Evolutionary conservation across 225 moss, liverwort and hornwort species (phyloP), one percentile per base, ranked within the genome.

Genomic region (Antitrichia curtipendula): DNA sequence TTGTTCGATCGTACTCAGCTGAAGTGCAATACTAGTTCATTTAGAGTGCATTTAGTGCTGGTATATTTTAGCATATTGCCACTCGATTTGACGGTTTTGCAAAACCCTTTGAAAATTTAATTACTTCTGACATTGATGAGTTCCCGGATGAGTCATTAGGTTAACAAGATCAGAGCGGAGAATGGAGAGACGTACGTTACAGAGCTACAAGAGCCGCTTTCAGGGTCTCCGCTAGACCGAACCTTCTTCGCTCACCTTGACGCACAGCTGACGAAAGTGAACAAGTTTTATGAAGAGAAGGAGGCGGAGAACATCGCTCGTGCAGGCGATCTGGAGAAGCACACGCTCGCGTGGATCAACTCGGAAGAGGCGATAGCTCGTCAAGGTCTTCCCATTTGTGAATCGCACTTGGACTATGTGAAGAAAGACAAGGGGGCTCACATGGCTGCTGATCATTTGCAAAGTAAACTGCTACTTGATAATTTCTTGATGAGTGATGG

Each of bases 321-420:
- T 58, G 95, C 93, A 47, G 90, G 93, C 19, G 88, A 90, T n/a
- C 79, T 95, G 54, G 95, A 97, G 77, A 91, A 84, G 91, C 95
- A 95, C 74, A 91, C 93, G 91, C 87, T 92, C 32, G 91, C 92
- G 22, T 88, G 95, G 71, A 87, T 91, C 76, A 87, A 95, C 78
- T 74, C 92, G 85, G 92, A 93, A 75, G 86, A 92, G 65, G 89
- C 88, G 9, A 54, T 83, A 7, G 91, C 91, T 49, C 87, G 87
- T 52, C 91, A 83, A 56, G 71, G 82, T 65, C 64, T 89, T 75
- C 34, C 78, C 58, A 60, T 58, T 40, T 43, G 34, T 60, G 58
- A 84, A 25, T 56, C 72, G 47, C 63, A 31, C 7, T 63, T 56
- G n/a, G 78, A 77, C 27, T 43, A 75, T 32, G 14, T 61, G 82